Percentiles rank a stretch among this genome's conserved stretches.
Evolutionary conservation across 2,329 filamentous ascomycete species (phyloP).

Genomic region (Pseudonectria buxi): DNA sequence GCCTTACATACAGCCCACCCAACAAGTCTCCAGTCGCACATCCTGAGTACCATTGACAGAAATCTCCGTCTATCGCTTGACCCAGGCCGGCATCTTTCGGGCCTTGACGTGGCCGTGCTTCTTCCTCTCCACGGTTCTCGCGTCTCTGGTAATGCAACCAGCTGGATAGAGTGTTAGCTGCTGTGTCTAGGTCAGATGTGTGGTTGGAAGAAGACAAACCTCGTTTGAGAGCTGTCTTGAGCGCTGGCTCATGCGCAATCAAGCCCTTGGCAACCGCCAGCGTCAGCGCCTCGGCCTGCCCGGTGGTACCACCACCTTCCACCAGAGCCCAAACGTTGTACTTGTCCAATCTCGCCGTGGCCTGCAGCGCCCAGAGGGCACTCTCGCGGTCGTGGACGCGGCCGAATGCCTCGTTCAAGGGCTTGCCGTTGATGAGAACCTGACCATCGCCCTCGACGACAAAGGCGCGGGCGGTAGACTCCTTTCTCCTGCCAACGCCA

Average conservation of each 20-base stretch:
- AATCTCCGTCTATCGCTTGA: slow-evolving; percentile 59
- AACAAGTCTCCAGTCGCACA: slow-evolving; percentile 8
- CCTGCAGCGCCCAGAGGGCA: slow-evolving; percentile 82
- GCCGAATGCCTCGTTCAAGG: slow-evolving; percentile 73
- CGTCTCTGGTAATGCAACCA: slow-evolving; percentile 85
- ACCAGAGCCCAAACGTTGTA: slow-evolving; percentile 93
- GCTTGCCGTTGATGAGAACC: slow-evolving; percentile 82
- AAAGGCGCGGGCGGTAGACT: slow-evolving; percentile 75
- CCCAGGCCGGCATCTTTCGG: slow-evolving; percentile 96
- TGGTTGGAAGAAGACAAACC: slow-evolving; percentile 52
- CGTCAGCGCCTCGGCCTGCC: slow-evolving; percentile 91
- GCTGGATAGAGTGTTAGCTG: slow-evolving; percentile 55
- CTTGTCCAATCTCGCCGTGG: slow-evolving; percentile 79
- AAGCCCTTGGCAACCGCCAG: slow-evolving; percentile 84
- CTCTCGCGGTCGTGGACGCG: slow-evolving; percentile 92
- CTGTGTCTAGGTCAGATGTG: slow-evolving; percentile 8
- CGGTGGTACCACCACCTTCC: slow-evolving; percentile 82
- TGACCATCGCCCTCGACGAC: slow-evolving; percentile 91
- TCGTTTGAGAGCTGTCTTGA: slow-evolving; percentile 82
- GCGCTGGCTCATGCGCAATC: slow-evolving; percentile 80
- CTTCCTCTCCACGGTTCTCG: slow-evolving; percentile 92
- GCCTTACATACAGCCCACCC: slow-evolving; percentile 14
- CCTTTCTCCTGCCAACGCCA: slow-evolving; percentile 81
- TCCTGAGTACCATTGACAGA: slow-evolving; percentile 4
- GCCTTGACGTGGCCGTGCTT: slow-evolving; percentile 95